Evolutionary conservation across 1,284 basidiomycete genomes (phyloP).

Genomic region (Apiotrichum sp.): DNA sequence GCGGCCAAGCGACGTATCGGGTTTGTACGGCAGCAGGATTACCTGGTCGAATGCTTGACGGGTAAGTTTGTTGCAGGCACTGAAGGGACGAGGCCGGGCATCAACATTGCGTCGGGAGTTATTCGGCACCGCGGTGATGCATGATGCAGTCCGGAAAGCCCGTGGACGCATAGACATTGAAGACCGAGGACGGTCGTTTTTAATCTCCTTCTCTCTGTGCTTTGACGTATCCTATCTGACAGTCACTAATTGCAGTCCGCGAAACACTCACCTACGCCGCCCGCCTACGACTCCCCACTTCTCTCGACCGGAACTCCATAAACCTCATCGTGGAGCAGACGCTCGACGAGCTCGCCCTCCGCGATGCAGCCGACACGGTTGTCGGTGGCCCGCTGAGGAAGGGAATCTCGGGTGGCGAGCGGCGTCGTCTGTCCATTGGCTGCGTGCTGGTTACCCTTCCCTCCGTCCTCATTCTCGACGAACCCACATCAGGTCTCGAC

Average conservation of each 20-base stretch:
- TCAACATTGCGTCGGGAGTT: too few relatives aligned
- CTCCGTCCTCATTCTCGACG: constrained; percentile 71
- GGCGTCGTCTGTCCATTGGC: constrained; percentile 72
- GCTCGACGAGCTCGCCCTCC: constrained; percentile 53
- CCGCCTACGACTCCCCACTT: constrained; percentile 50
- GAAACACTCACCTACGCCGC: constrained; percentile 54
- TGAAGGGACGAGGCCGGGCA: too few relatives aligned
- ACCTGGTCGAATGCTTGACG: constrained; percentile 45
- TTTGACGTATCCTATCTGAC: too few relatives aligned
- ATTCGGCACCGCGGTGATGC: too few relatives aligned
- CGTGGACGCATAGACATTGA: too few relatives aligned
- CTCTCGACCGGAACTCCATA: constrained; percentile 39
- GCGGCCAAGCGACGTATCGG: constrained; percentile 44
- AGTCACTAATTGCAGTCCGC: constrained; percentile 39
- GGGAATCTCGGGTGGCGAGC: constrained; percentile 78
- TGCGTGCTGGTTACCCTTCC: constrained; percentile 72
- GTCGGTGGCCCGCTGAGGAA: constrained; percentile 52
- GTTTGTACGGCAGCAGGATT: constrained; percentile 46
- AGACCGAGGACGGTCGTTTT: too few relatives aligned
- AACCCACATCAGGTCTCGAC: constrained; percentile 47
- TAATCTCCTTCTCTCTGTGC: too few relatives aligned
- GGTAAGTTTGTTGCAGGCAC: constrained; percentile 23
- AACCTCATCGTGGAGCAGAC: constrained; percentile 52
- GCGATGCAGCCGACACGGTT: constrained; percentile 51
- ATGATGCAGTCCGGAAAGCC: too few relatives aligned